These are phyloP conservation scores for Kockiozyma suomiensis DNA, from an alignment of 805 yeast genomes.

Conservation along the genomic window DNA sequence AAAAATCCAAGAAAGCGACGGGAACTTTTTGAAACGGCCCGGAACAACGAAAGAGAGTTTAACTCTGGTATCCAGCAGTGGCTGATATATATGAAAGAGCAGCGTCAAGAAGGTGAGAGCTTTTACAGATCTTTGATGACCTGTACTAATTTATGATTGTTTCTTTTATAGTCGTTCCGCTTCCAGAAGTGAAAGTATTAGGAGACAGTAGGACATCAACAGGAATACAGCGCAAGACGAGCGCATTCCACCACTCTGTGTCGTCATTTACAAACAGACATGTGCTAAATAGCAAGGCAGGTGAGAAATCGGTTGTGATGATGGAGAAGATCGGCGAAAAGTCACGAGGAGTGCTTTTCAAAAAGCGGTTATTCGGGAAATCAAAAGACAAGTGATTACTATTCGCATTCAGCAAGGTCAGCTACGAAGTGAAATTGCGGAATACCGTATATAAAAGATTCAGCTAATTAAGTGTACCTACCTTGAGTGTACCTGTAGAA, in stretches of 20 bases:
- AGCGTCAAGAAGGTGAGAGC: conserved; percentile 22
- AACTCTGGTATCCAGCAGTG: conserved; percentile 24
- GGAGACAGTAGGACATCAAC: not conserved
- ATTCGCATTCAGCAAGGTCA: not conserved
- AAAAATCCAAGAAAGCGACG: conserved; percentile 8
- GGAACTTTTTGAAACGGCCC: conserved; percentile 17
- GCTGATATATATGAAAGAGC: conserved; percentile 25
- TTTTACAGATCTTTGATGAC: too few species aligned
- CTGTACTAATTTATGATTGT: not conserved
- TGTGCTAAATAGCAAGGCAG: conserved; percentile 18
- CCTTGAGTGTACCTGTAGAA: too few species aligned
- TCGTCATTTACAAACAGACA: conserved; percentile 15
- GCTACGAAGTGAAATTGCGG: too few species aligned
- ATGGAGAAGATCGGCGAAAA: conserved; percentile 29
- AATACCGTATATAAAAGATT: too few species aligned
- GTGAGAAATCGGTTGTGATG: conserved; percentile 25
- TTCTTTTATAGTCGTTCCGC: conserved; percentile 12
- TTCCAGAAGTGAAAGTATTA: not conserved
- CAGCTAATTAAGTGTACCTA: too few species aligned
- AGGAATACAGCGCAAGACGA: conserved; percentile 23
- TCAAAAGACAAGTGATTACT: conserved; percentile 1
- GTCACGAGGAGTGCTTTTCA: conserved; percentile 15
- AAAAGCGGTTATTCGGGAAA: conserved; percentile 17
- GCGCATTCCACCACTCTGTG: conserved; percentile 24
- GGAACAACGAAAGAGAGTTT: conserved; percentile 13